phyloP scores from a whole-genome alignment of 768 basidiomycete species.

The Leucogyrophana mollusca region DNA sequence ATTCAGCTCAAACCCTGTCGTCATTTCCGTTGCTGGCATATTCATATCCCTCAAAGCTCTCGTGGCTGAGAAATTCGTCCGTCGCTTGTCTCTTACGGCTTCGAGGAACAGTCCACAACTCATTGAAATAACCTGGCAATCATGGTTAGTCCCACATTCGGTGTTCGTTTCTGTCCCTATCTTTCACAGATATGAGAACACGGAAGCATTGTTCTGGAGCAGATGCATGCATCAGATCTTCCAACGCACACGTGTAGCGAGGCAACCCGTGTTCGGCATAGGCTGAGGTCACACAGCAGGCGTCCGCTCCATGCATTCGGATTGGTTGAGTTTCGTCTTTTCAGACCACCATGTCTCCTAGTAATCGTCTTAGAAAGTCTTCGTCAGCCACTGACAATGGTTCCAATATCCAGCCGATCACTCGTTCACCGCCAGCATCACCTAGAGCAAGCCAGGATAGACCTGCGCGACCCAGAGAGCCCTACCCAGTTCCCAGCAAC shows the following conservation, averaged over 20 bases:
- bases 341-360: conserved; percentile 42
- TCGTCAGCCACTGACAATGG: conserved; percentile 35
- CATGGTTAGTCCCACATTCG: conserved; percentile 3
- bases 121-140: neutral
- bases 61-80: too few species aligned
- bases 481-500: conserved; percentile 67
- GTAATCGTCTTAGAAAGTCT: conserved; percentile 37
- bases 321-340: conserved; percentile 8
- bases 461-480: conserved; percentile 46
- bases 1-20: too few species aligned
- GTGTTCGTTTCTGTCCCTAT: neutral
- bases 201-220: neutral
- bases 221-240: neutral
- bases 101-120: too few species aligned
- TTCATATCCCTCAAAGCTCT: too few species aligned
- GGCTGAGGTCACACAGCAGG: conserved; percentile 9
- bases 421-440: conserved; percentile 49
- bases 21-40: too few species aligned
- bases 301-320: conserved; percentile 16
- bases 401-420: conserved; percentile 36
- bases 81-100: too few species aligned
- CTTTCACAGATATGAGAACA: neutral
- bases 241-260: conserved; percentile 25
- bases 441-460: conserved; percentile 41
- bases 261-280: conserved; percentile 13